Conservation (phyloP, 2,329 filamentous ascomycete genomes). For the Aspergillus costaricaensis region DNA sequence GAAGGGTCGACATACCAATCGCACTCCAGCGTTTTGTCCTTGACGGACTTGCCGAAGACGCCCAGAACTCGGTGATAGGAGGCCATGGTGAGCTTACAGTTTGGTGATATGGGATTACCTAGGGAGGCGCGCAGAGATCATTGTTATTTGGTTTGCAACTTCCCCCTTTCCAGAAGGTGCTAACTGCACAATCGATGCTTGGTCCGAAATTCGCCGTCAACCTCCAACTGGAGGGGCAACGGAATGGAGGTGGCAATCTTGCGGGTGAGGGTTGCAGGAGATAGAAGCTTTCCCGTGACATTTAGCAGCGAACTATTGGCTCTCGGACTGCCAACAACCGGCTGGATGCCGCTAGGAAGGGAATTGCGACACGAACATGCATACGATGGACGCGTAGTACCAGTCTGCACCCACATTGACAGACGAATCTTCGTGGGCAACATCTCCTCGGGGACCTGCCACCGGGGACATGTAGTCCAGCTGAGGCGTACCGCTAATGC, state of each 20-base stretch:
- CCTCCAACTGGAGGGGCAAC: neutral
- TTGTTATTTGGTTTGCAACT: neutral
- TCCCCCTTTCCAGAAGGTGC: neutral
- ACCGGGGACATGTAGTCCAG: neutral
- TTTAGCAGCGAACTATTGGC: no score
- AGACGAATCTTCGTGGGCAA: neutral
- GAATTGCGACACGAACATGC: neutral
- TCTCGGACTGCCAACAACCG: no score
- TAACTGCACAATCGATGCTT: no score
- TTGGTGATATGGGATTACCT: neutral
- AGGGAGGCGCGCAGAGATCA: neutral
- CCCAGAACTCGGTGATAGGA: slow-evolving; percentile 16
- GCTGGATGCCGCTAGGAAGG: no score
- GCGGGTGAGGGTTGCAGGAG: no score
- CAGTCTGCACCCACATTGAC: neutral
- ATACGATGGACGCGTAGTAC: neutral
- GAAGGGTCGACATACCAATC: slow-evolving; percentile 9
- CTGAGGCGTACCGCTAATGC: neutral
- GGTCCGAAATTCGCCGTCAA: neutral
- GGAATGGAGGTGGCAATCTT: neutral
- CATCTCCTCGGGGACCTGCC: neutral
- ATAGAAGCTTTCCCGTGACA: no score
- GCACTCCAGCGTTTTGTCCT: slow-evolving; percentile 16
- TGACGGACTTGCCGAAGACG: slow-evolving; percentile 13
- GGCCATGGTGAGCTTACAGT: slow-evolving; percentile 1